phyloP scores from a whole-genome alignment of 352 stramenopile species.

The Pythium rhizo-oryzae region DNA sequence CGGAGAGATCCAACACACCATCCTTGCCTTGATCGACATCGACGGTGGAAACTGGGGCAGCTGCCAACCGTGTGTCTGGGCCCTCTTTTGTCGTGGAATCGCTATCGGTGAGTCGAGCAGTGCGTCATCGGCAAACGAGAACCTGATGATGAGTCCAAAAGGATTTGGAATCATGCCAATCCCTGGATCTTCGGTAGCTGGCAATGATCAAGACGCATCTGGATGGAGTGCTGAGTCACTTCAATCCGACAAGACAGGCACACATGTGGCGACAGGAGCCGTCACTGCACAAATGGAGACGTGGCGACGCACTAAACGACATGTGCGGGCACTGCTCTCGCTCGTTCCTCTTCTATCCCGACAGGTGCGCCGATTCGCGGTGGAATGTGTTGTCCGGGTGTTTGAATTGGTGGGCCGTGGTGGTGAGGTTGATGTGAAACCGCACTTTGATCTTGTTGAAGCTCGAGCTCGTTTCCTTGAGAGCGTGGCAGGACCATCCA shows the following conservation, averaged over 20 bases:
- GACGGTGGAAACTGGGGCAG: conserved; percentile 49
- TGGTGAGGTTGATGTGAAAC: conserved; percentile 27
- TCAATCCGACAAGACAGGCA: conserved; percentile 24
- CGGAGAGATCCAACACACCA: conserved; percentile 54
- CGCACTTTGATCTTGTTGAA: conserved; percentile 75
- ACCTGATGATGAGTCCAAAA: conserved; percentile 79
- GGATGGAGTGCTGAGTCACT: background rate
- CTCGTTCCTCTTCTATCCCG: conserved; percentile 70
- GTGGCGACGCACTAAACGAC: conserved; percentile 74
- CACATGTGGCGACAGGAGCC: conserved; percentile 27
- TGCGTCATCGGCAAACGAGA: conserved; percentile 26
- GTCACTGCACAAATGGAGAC: conserved; percentile 59
- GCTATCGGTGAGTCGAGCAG: conserved; percentile 74
- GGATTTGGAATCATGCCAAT: conserved; percentile 23
- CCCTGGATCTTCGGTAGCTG: conserved; percentile 3
- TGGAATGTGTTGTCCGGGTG: conserved; percentile 77
- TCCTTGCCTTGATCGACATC: conserved; percentile 69
- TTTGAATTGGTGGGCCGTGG: conserved; percentile 58
- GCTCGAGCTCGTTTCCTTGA: conserved; percentile 51
- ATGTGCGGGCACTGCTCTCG: conserved; percentile 59
- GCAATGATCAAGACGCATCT: conserved; percentile 17
- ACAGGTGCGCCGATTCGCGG: conserved; percentile 76
- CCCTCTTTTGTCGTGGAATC: conserved; percentile 78
- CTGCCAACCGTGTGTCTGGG: conserved; percentile 68
- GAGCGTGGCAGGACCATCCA: conserved; percentile 18